Evolutionary conservation across 768 basidiomycete species (phyloP).

Genomic region (Cantharellus anzutake): DNA sequence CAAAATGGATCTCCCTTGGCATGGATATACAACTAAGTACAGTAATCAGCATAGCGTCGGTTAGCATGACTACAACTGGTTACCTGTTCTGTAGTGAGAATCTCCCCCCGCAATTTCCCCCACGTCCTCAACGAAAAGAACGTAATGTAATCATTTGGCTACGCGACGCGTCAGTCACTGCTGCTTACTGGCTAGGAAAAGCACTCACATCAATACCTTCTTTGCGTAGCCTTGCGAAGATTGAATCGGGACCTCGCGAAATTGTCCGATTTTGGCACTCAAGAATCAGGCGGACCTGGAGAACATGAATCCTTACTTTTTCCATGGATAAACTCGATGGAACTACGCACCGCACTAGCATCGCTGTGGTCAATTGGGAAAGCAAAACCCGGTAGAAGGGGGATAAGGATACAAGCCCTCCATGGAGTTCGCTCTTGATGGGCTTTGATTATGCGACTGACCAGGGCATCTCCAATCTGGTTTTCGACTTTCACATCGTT

Average conservation of each 20-base stretch:
- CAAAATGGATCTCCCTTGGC: conserved; percentile 33
- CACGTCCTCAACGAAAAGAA: conserved; percentile 86
- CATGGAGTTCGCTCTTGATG: conserved; percentile 63
- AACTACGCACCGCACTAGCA: conserved; percentile 59
- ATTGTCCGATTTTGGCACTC: conserved; percentile 91
- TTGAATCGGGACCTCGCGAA: conserved; percentile 74
- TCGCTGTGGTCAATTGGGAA: conserved; percentile 86
- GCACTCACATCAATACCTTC: conserved; percentile 70
- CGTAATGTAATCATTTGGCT: conserved; percentile 86
- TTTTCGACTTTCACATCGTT: conserved; percentile 82
- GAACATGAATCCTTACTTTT: neutral
- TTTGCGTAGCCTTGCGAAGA: conserved; percentile 66
- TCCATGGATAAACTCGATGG: neutral
- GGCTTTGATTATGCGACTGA: conserved; percentile 77
- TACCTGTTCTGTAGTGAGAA: conserved; percentile 76
- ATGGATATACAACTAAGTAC: conserved; percentile 64
- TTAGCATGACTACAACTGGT: neutral
- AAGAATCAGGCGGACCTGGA: conserved; percentile 76
- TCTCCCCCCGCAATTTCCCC: conserved; percentile 73
- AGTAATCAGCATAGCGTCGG: neutral
- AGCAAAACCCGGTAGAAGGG: conserved; percentile 81
- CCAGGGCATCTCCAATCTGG: conserved; percentile 83
- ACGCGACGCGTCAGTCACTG: conserved; percentile 1
- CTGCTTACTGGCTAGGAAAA: neutral
- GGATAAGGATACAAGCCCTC: conserved; percentile 87